These are phyloP conservation scores for Nakazawaea holstii DNA, from an alignment of 805 yeast genomes.

Conservation along the genomic window DNA sequence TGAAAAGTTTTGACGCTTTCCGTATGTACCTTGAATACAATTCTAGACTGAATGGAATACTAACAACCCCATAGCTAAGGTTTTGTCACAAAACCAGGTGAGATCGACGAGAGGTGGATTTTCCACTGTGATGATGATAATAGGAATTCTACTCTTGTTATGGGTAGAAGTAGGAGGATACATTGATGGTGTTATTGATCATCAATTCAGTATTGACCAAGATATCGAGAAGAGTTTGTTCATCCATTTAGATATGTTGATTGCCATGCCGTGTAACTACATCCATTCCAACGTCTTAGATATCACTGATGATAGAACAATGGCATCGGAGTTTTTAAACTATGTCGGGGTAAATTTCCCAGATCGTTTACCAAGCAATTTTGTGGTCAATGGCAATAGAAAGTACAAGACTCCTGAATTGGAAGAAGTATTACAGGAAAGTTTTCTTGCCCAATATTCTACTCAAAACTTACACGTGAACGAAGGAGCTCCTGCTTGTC, in stretches of 20 bases:
- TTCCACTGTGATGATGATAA: conserved; percentile 59
- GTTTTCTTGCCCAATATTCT: conserved; percentile 60
- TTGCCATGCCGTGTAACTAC: conserved; percentile 78
- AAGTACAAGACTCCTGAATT: conserved; percentile 54
- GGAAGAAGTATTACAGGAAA: conserved; percentile 61
- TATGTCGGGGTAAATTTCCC: conserved; percentile 60
- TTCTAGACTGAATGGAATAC: not conserved
- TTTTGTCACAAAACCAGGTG: conserved; percentile 63
- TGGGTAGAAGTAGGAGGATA: conserved; percentile 85
- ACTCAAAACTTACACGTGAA: conserved; percentile 33
- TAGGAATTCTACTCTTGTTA: conserved; percentile 58
- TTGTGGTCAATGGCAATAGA: conserved; percentile 38
- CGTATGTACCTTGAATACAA: conserved; percentile 34
- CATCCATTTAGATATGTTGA: conserved; percentile 73
- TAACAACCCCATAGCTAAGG: conserved; percentile 44
- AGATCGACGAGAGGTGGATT: conserved; percentile 74
- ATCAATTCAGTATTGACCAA: conserved; percentile 71
- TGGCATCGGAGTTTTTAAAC: conserved; percentile 72
- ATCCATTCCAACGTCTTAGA: conserved; percentile 76
- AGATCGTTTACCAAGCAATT: conserved; percentile 39
- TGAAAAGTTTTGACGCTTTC: conserved; percentile 66
- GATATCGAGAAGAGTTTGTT: conserved; percentile 50
- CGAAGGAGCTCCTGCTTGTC: conserved; percentile 74
- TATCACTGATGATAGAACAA: conserved; percentile 64
- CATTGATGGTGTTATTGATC: conserved; percentile 76